phyloP scores from a whole-genome alignment of 2,329 filamentous ascomycete genomes.

The Colletotrichum noveboracense region DNA sequence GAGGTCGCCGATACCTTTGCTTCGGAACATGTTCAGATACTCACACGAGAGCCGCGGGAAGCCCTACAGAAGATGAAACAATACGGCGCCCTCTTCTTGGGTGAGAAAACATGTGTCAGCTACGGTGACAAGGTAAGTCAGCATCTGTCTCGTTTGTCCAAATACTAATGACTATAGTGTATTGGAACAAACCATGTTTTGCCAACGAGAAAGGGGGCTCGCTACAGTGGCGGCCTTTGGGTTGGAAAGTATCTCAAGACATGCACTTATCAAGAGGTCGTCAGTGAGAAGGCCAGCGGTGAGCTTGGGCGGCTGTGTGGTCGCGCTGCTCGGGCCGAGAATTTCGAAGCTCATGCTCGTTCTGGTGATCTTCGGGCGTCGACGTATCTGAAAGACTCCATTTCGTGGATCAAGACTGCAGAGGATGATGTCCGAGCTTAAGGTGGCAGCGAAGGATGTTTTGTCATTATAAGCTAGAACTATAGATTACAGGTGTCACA shows the following conservation, averaged over 20 bases:
- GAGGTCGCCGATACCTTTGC: slow-evolving; percentile 51
- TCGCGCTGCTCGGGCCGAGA: slow-evolving; percentile 52
- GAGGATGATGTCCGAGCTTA: background rate
- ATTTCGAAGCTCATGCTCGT: slow-evolving; percentile 57
- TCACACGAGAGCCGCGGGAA: slow-evolving; percentile 49
- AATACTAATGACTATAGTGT: slow-evolving; percentile 33
- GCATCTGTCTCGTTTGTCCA: background rate
- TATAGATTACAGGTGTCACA: background rate
- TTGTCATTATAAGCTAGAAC: background rate
- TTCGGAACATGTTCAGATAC: slow-evolving; percentile 56
- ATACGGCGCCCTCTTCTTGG: slow-evolving; percentile 56
- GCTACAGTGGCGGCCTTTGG: slow-evolving; percentile 59
- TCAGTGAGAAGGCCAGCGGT: slow-evolving; percentile 45
- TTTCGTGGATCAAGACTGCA: slow-evolving; percentile 46
- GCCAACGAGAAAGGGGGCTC: slow-evolving; percentile 50
- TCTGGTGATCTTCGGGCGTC: slow-evolving; percentile 54
- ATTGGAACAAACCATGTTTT: slow-evolving; percentile 62
- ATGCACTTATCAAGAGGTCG: slow-evolving; percentile 58
- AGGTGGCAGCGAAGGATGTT: background rate
- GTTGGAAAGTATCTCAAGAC: slow-evolving; percentile 59
- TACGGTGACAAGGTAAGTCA: slow-evolving; percentile 56
- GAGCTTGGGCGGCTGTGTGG: slow-evolving; percentile 54
- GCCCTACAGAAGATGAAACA: slow-evolving; percentile 56
- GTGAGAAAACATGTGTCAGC: slow-evolving; percentile 56
- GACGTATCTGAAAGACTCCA: slow-evolving; percentile 43